These are phyloP conservation scores for Cicer cuneatum DNA, from an alignment of 306 rosid genomes.

Conservation along the genomic window DNA sequence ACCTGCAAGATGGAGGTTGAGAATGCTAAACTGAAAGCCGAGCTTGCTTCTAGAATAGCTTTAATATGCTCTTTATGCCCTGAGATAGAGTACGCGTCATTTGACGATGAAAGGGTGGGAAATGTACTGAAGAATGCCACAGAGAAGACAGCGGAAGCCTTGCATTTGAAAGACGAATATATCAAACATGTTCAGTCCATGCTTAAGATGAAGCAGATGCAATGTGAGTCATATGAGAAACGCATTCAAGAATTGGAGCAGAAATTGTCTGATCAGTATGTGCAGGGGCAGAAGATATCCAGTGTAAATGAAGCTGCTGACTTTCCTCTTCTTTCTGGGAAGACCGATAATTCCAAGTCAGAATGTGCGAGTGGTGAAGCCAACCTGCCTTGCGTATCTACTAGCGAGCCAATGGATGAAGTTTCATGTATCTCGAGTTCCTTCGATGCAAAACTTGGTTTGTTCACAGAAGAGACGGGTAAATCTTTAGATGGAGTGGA, in stretches of 20 bases:
- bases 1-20: conserved; percentile 96
- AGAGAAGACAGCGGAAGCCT: conserved; percentile 89
- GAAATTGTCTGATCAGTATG: conserved; percentile 78
- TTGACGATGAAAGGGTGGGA: conserved; percentile 76
- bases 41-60: conserved; percentile 90
- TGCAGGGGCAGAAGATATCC: conserved; percentile 67
- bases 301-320: conserved; percentile 53
- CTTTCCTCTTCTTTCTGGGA: conserved; percentile 60
- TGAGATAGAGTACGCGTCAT: conserved; percentile 62
- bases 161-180: conserved; percentile 90
- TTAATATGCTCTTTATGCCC: conserved; percentile 74
- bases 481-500: conserved; percentile 77
- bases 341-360: conserved; percentile 58
- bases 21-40: conserved; percentile 98
- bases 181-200: conserved; percentile 72
- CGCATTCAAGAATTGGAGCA: conserved; percentile 96
- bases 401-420: conserved; percentile 91
- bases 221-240: conserved; percentile 83
- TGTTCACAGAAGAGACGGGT: conserved; percentile 60
- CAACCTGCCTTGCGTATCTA: conserved; percentile 61
- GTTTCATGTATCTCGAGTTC: conserved; percentile 89
- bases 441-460: conserved; percentile 74
- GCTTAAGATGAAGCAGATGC: conserved; percentile 81
- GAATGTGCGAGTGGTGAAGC: conserved; percentile 57
- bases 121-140: conserved; percentile 70